Evolutionary conservation across 768 basidiomycete genomes (phyloP).

Genomic region (Nidularia sp.): DNA sequence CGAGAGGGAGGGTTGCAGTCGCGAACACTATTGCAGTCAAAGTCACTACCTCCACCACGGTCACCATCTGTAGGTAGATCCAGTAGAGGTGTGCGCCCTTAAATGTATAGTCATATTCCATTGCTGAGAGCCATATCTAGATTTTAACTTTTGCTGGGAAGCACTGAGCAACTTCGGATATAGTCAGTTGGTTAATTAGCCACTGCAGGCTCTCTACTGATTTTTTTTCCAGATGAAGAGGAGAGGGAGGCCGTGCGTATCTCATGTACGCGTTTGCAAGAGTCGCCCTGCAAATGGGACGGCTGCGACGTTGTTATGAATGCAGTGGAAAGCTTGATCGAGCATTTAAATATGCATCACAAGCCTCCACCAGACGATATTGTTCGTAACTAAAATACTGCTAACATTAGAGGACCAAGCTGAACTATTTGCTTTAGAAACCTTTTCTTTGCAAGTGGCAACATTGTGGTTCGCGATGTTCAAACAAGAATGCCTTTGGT

Average conservation of each 20-base stretch:
- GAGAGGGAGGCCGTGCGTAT: slow-evolving; percentile 42
- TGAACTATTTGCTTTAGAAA: slow-evolving; percentile 16
- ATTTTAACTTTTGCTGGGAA: neutral
- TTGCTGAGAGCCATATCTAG: neutral
- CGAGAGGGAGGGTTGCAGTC: neutral
- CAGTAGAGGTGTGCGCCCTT: neutral
- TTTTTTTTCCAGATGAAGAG: slow-evolving; percentile 30
- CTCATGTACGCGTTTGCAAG: slow-evolving; percentile 43
- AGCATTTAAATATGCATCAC: slow-evolving; percentile 45
- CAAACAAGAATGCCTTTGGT: slow-evolving; percentile 16
- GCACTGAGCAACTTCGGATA: neutral
- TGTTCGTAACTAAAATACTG: neutral
- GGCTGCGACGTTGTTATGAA: slow-evolving; percentile 54
- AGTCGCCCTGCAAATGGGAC: slow-evolving; percentile 54
- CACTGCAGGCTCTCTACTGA: slow-evolving; percentile 1
- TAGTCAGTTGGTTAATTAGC: neutral
- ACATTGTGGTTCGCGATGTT: slow-evolving; percentile 43
- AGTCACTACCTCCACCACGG: too few relatives aligned
- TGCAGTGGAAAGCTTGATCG: slow-evolving; percentile 41
- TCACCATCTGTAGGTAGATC: neutral
- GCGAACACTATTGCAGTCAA: too few relatives aligned
- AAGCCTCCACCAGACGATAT: slow-evolving; percentile 6
- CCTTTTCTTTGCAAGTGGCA: slow-evolving; percentile 53
- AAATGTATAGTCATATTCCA: neutral
- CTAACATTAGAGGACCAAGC: slow-evolving; percentile 3